Conservation (phyloP, 768 basidiomycete species). For the Hypholoma sublateritium region DNA sequence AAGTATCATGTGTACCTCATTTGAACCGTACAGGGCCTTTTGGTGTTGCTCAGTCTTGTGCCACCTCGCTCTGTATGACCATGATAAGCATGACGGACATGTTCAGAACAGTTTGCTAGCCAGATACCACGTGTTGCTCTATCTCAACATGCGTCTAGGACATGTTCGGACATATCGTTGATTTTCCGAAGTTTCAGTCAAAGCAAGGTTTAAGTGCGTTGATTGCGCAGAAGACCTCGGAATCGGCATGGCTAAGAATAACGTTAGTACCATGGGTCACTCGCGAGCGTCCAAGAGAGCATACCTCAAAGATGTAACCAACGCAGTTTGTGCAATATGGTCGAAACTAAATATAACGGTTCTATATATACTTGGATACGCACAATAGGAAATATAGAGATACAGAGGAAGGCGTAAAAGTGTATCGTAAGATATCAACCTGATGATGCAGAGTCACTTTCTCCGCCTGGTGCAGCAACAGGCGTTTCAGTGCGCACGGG, state of each 20-base stretch:
- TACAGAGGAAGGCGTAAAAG: conserved; percentile 16
- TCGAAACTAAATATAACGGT: conserved; percentile 26
- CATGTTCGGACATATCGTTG: conserved; percentile 8
- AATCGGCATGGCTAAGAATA: conserved; percentile 11
- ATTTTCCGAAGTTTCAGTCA: conserved; percentile 18
- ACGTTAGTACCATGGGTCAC: conserved; percentile 10
- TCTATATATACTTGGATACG: conserved; percentile 37
- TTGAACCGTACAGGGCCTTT: not conserved
- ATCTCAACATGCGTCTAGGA: conserved; percentile 10
- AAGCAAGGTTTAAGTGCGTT: conserved; percentile 1
- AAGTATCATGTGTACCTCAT: conserved; percentile 13
- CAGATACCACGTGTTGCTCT: conserved; percentile 20
- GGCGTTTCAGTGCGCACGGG: conserved; percentile 55
- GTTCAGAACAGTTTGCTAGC: conserved; percentile 5
- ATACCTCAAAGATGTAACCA: conserved; percentile 15
- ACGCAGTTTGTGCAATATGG: conserved; percentile 9
- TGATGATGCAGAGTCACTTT: conserved; percentile 61
- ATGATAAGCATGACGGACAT: conserved; percentile 12
- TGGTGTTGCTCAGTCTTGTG: conserved; percentile 6
- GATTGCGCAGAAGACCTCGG: conserved; percentile 1
- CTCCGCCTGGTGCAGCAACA: conserved; percentile 51
- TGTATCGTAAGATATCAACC: conserved; percentile 29
- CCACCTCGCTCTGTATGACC: conserved; percentile 7
- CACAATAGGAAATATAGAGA: conserved; percentile 26
- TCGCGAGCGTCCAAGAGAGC: conserved; percentile 11